Base-by-base conservation (phyloP, 176 grass and related monocot genomes). In the Aegilops umbellulata region DNA sequence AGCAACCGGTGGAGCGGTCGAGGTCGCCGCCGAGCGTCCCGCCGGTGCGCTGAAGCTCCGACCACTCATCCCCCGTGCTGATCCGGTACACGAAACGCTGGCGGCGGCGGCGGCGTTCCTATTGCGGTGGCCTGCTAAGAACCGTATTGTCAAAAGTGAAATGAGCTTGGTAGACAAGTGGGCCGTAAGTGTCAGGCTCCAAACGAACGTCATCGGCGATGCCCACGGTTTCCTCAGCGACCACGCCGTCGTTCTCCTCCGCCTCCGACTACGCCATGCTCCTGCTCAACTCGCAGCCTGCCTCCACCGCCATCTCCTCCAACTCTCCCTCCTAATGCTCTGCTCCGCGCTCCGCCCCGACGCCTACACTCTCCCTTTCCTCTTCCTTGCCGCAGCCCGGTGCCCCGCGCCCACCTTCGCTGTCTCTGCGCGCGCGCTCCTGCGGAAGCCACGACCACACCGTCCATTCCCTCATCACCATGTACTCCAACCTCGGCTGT, bases 31-130 rank as follows among this genome's bases (percentile, higher is more conserved):
- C 95, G n/a, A 88, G 84, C 19, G 79, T 86, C 39, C 7, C 35
- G 35, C 89, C 89, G n/a, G 80, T 85, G 34, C 41, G 81, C 69
- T 86, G 79, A 13, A 95, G 79, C 89, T 90, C 74, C 24, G 88
- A 82, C 95, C 89, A 91, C 79, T 97, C 89, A 19, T 57, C 65
- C 16, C 80, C 57, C 15, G 82, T 80, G 87, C 87, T 93, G 47
- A 93, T 90, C 39, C 82, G 85, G 85, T 93, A 97, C 47, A 97
- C 58, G 91, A 88, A 97, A 23, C n/a, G 65, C 78, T 63, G 87
- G 69, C 32, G 47, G 42, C 42, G 42, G 41, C 41, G 13, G 42
- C 11, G 47, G 72, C 46, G 68, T 88, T 12, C 61, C 36, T 60
- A 77, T 87, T 0, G 12, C 44, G 13, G 11, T 10, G 42, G 42